Base-by-base conservation (phyloP, 257 asterid genomes). In the Osmanthus fragrans region DNA sequence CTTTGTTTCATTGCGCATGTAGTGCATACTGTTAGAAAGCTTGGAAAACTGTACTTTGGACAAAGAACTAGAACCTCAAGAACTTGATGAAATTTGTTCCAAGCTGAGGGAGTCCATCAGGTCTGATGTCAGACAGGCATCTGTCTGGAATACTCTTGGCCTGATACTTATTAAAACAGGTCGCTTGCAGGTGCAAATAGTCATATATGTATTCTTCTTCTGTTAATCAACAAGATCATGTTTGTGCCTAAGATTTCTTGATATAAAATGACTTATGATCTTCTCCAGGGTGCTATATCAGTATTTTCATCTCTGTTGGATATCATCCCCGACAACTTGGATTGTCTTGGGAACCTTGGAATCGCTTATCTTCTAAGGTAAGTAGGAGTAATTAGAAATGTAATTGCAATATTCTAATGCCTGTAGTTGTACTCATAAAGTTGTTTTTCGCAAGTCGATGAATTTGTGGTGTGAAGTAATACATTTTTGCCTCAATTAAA, bases 291-390 rank as follows among this genome's bases (percentile, higher is more conserved):
- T 90, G 98, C 98, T 76, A 87, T 93, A 84, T 87, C 93, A 72
- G 94, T 92, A 79, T 87, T 96, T 77, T 89, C 96, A 56, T 85
- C 97, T 71, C 82, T 96, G 85, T 90, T 92, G 89, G 92, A 88
- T 75, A 81, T 90, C 75, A 91, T 84, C 54, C 97, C 99, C 9
- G 84, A 85, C 85, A 88, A 89, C 87, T 84, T 96, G 94, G 98
- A 96, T 89, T 90, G 91, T 88, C 96, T 92, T 23, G 97, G 97
- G 76, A 96, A 93, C 85, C 94, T 93, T 80, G 99, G 99, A 81
- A 83, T 89, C 76, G 92, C 99, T 64, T 87, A 91, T 84, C 97
- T 93, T 86, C 97, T 86, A 84, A 89, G 94, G 99, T 96, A 86
- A 84, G 89, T 80, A 73, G 77, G 71, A 73, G 77, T 63, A 63